A percentile compares a stretch with the other conserved stretches of the same genome.
Evolutionary conservation across 2,329 filamentous ascomycete genomes (phyloP).

Genomic region (Fusarium gaditjirri): DNA sequence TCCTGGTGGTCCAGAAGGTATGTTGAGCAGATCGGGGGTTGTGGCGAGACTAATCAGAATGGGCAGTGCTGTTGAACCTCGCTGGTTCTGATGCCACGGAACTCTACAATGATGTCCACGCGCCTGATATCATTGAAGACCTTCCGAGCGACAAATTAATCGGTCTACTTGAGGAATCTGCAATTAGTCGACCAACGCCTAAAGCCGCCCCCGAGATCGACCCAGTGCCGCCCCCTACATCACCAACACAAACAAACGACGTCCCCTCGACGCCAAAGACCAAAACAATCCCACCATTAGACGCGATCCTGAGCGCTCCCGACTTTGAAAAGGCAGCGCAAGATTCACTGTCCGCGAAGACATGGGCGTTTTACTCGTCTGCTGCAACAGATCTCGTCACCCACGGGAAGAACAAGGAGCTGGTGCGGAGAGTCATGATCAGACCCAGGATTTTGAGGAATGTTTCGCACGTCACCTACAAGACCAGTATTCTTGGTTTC

Average conservation of each 20-base stretch:
- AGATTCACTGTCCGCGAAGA: conserved; percentile 65
- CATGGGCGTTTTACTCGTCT: conserved; percentile 75
- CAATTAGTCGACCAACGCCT: not conserved
- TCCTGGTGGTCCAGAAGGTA: conserved; percentile 51
- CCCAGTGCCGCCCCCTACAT: not conserved
- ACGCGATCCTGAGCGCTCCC: not conserved
- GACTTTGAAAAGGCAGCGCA: conserved; percentile 70
- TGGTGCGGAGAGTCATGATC: conserved; percentile 66
- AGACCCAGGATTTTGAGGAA: conserved; percentile 68
- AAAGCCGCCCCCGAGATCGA: not conserved
- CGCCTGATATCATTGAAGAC: conserved; percentile 52
- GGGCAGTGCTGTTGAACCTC: conserved; percentile 59
- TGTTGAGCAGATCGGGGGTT: not conserved
- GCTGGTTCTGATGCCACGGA: conserved; percentile 65
- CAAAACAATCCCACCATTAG: not conserved
- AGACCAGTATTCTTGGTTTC: conserved; percentile 64
- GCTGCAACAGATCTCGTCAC: conserved; percentile 70
- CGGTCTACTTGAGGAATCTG: conserved; percentile 56
- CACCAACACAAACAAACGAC: not conserved
- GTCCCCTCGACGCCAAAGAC: not conserved
- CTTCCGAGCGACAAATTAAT: conserved; percentile 59
- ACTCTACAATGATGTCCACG: conserved; percentile 63
- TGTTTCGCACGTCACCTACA: conserved; percentile 62
- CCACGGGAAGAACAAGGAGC: conserved; percentile 63
- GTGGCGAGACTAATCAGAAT: not conserved